Conservation (phyloP, 108 stramenopile genomes). For the Chaetoceros tenuissimus region DNA sequence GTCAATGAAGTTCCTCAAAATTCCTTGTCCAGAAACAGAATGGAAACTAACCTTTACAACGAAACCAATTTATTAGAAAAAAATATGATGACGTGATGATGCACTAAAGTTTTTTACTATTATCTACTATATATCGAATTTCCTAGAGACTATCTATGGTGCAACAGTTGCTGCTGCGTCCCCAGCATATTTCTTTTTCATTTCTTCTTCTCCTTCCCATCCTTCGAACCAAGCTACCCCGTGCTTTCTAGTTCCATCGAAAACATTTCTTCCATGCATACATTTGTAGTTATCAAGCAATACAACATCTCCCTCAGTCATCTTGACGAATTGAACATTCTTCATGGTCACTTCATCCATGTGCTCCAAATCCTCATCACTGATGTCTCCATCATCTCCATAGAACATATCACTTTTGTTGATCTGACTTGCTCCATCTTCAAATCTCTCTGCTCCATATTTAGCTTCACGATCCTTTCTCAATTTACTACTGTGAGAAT, state of each 20-base stretch:
- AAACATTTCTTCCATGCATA: constrained; percentile 90
- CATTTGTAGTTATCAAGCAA: constrained; percentile 88
- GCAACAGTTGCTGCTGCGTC: neutral
- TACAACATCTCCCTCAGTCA: constrained; percentile 84
- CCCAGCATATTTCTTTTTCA: constrained; percentile 27
- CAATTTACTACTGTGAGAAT: constrained; percentile 76
- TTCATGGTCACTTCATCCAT: constrained; percentile 83
- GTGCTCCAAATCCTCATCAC: constrained; percentile 59
- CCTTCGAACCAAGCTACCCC: constrained; percentile 90
- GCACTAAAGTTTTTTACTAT: no score
- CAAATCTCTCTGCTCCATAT: constrained; percentile 85
- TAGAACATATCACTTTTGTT: constrained; percentile 92
- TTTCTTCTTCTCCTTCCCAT: constrained; percentile 83
- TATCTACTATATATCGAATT: no score
- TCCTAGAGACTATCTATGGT: neutral
- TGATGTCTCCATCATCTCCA: constrained; percentile 75
- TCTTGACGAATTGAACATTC: constrained; percentile 75
- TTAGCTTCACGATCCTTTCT: constrained; percentile 74
- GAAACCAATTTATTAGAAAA: no score
- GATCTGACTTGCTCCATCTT: constrained; percentile 86
- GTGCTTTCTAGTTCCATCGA: constrained; percentile 87
- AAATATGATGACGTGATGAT: no score
- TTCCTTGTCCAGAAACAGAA: no score
- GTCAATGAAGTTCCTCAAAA: no score
- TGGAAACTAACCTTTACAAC: no score